phyloP scores from a whole-genome alignment of 108 stramenopile species.

The Cyclostephanos invisitatus region DNA sequence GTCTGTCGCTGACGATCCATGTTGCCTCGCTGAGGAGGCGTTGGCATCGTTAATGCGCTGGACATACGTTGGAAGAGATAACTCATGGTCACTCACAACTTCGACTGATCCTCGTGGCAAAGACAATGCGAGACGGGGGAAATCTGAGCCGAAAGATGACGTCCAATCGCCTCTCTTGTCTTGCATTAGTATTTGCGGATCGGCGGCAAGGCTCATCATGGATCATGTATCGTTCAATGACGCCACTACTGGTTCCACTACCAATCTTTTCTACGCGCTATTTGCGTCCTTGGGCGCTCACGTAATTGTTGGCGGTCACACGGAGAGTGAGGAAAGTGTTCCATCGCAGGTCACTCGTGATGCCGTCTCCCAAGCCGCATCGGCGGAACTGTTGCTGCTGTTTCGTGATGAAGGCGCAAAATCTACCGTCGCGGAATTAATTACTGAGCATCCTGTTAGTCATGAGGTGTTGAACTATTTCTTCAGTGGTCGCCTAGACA shows the following conservation, averaged over 20 bases:
- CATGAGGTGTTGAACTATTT: conserved; percentile 10
- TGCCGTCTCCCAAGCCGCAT: conserved; percentile 32
- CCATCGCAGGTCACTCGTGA: neutral
- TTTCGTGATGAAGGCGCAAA: conserved; percentile 2
- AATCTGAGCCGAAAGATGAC: neutral
- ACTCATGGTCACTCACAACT: conserved; percentile 24
- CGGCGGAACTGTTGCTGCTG: conserved; percentile 19
- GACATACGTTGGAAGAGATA: conserved; percentile 35
- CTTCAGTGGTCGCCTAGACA: conserved; percentile 9
- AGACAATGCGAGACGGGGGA: conserved; percentile 2
- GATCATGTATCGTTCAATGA: conserved; percentile 11
- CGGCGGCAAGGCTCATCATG: conserved; percentile 29
- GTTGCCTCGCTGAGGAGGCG: conserved; percentile 23
- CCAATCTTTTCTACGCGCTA: conserved; percentile 18
- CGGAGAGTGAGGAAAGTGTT: conserved; percentile 1
- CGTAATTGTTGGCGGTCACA: neutral
- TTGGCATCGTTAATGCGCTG: conserved; percentile 39
- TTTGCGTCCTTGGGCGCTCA: conserved; percentile 43
- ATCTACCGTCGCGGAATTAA: conserved; percentile 14
- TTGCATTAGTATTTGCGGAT: conserved; percentile 39
- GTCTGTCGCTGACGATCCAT: conserved; percentile 26
- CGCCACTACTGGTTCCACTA: conserved; percentile 12
- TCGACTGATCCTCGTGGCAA: neutral
- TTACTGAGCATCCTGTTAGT: conserved; percentile 18
- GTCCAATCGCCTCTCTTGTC: conserved; percentile 22